phyloP scores from a whole-genome alignment of 2,329 filamentous ascomycete genomes.

The Hypoxylon rubiginosum region DNA sequence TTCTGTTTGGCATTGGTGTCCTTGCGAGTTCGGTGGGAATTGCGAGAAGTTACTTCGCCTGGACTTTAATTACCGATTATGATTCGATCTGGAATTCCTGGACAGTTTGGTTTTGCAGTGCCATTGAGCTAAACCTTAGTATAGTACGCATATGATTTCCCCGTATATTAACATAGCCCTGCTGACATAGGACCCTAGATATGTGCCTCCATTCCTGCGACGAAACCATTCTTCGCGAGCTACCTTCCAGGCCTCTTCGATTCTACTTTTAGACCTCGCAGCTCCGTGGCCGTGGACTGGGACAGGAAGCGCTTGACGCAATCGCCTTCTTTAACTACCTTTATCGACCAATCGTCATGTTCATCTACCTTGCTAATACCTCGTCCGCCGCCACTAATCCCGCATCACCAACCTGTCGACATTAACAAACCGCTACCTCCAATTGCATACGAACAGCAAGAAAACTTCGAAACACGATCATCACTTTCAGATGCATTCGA shows the following conservation, averaged over 20 bases:
- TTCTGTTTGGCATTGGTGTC: constrained; percentile 65
- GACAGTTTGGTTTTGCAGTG: constrained; percentile 53
- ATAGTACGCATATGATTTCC: constrained; percentile 50
- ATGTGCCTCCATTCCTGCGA: constrained; percentile 60
- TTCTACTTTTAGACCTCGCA: constrained; percentile 24
- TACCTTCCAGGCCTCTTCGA: constrained; percentile 50
- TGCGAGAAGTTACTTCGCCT: constrained; percentile 56
- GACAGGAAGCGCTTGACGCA: constrained; percentile 24
- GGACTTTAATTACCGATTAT: constrained; percentile 46
- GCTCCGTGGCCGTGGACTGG: constrained; percentile 21
- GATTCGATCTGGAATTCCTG: constrained; percentile 57
- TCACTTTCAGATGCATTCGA: not conserved
- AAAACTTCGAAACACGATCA: constrained; percentile 14
- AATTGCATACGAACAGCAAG: constrained; percentile 31
- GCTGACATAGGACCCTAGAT: constrained; percentile 49
- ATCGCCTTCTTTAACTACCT: constrained; percentile 30
- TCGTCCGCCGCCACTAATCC: constrained; percentile 23
- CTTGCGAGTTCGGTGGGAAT: constrained; percentile 59
- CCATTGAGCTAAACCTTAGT: constrained; percentile 59
- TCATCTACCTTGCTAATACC: constrained; percentile 30
- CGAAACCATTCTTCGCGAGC: constrained; percentile 59
- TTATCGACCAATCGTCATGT: constrained; percentile 33
- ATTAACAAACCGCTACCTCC: constrained; percentile 52
- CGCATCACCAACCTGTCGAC: constrained; percentile 26
- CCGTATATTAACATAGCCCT: not conserved